Conservation (phyloP, 2,329 filamentous ascomycete genomes). For the Metarhizium guizhouense region DNA sequence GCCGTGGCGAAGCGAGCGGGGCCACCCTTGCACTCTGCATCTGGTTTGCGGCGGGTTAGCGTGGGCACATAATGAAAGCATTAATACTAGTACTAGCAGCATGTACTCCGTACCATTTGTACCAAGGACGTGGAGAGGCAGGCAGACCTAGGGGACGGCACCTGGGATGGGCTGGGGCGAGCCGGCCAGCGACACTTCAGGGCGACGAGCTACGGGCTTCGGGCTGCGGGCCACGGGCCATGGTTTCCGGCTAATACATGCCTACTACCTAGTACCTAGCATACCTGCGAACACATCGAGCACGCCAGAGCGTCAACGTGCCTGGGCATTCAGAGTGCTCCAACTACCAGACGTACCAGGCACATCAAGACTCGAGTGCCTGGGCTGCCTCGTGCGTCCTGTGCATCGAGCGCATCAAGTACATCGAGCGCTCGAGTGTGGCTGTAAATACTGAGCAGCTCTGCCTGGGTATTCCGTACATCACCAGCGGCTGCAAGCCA, state of each 20-base stretch:
- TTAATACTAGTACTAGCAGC: neutral
- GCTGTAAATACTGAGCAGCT: neutral
- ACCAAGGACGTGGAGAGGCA: neutral
- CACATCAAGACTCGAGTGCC: no score
- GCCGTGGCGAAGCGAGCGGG: conserved; percentile 13
- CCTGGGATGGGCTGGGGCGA: no score
- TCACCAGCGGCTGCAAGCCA: conserved; percentile 3
- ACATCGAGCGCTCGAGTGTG: neutral
- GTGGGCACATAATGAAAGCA: neutral
- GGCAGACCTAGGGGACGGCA: no score
- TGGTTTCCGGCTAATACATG: neutral
- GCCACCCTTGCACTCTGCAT: conserved; percentile 14
- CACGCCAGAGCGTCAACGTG: no score
- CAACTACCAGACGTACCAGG: no score
- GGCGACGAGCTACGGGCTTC: neutral
- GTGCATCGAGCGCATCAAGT: neutral
- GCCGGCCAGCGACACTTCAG: neutral
- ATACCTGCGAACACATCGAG: no score
- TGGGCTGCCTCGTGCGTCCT: no score
- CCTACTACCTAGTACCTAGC: no score
- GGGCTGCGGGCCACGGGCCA: neutral
- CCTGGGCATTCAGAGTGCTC: no score
- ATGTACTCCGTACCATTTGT: neutral
- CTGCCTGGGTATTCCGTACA: neutral
- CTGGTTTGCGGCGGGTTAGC: neutral